Evolutionary conservation across 495 filamentous ascomycete species (phyloP).

Genomic region (Mycothermus thermophilus): DNA sequence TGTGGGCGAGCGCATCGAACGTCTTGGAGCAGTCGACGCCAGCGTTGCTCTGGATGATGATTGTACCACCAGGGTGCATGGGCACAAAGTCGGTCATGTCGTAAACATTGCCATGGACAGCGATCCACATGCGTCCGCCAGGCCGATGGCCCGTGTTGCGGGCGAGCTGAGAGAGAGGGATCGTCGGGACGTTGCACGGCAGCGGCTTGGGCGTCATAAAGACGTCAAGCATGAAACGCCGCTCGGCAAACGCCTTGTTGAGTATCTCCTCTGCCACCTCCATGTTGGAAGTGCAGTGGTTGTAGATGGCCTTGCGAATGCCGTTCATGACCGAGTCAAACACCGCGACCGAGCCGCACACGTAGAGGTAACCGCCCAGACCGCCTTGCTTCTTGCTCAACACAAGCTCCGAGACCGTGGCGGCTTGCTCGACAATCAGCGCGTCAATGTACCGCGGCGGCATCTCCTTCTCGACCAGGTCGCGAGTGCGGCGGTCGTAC

Average conservation of each 20-base stretch:
- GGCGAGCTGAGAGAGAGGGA: conserved; percentile 35
- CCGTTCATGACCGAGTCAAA: conserved; percentile 42
- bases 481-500: conserved; percentile 25
- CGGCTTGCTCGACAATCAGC: conserved; percentile 34
- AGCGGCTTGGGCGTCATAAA: conserved; percentile 41
- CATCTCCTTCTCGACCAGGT: conserved; percentile 33
- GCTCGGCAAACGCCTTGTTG: conserved; percentile 38
- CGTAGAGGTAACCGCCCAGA: conserved; percentile 36
- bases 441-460: conserved; percentile 38
- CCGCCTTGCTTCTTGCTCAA: conserved; percentile 41
- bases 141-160: conserved; percentile 35
- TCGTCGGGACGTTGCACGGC: conserved; percentile 32
- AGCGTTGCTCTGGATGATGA: conserved; percentile 39
- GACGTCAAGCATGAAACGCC: conserved; percentile 40
- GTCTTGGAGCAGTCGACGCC: conserved; percentile 38
- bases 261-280: conserved; percentile 32
- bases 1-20: conserved; percentile 39
- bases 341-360: conserved; percentile 38
- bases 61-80: conserved; percentile 36
- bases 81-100: conserved; percentile 37
- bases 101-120: conserved; percentile 36
- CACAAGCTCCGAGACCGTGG: conserved; percentile 35
- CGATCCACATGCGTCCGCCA: conserved; percentile 37
- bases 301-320: conserved; percentile 36
- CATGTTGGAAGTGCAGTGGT: conserved; percentile 32